phyloP scores from a whole-genome alignment of 139 green algal genomes.

The Pleodorina starrii region DNA sequence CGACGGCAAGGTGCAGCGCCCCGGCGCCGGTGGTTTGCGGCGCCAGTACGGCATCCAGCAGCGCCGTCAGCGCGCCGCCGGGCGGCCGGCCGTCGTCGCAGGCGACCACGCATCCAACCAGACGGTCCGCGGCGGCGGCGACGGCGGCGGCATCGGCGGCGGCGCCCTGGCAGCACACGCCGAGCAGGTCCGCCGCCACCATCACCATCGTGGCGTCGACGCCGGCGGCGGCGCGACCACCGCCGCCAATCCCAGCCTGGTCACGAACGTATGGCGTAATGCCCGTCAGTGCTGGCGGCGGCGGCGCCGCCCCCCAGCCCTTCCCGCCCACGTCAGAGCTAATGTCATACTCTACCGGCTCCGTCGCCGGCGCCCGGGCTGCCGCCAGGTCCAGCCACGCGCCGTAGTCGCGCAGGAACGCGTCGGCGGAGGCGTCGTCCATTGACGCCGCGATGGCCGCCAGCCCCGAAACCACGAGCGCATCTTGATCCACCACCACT shows the following conservation, averaged over 20 bases:
- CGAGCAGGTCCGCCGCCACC: slow-evolving; percentile 10
- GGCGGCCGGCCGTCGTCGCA: neutral
- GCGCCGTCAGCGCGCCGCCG: neutral
- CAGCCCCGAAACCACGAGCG: neutral
- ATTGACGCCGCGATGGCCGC: neutral
- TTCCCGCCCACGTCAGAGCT: neutral
- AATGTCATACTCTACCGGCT: neutral
- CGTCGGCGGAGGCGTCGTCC: neutral
- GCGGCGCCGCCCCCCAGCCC: too few relatives aligned
- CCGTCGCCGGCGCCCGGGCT: neutral
- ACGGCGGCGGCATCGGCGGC: neutral
- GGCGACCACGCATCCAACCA: neutral
- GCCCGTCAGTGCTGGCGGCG: too few relatives aligned
- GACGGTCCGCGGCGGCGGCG: neutral
- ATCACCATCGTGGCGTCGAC: neutral
- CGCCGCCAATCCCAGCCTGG: neutral
- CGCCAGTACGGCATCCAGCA: neutral
- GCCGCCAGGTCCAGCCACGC: slow-evolving; percentile 14
- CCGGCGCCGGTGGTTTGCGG: neutral
- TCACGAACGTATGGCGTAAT: neutral
- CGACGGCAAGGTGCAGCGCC: slow-evolving; percentile 23
- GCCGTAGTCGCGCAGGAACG: slow-evolving; percentile 22
- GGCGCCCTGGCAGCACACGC: neutral
- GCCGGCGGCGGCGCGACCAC: neutral
- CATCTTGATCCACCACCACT: neutral